Conservation (phyloP, 2,329 filamentous ascomycete species). For the Aphanoascus verrucosus region DNA sequence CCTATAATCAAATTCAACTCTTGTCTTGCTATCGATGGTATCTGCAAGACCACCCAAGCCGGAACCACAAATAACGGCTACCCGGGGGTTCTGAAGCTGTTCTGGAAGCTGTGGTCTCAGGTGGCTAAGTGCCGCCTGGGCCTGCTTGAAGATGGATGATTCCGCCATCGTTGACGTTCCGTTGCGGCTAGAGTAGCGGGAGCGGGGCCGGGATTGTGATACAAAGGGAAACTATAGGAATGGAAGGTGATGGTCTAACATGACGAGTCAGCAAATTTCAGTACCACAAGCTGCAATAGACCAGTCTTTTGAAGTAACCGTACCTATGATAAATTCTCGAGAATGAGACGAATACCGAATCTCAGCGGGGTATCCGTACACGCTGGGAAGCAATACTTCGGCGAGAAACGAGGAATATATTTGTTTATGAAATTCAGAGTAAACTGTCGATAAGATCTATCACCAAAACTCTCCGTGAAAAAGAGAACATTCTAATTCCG, state of each 20-base stretch:
- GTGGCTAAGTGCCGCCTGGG: constrained; percentile 42
- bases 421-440: neutral
- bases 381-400: neutral
- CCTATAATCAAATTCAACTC: constrained; percentile 45
- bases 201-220: no score
- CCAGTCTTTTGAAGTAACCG: no score
- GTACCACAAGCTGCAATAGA: no score
- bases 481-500: no score
- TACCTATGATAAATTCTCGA: no score
- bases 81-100: constrained; percentile 42
- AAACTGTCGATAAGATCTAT: neutral
- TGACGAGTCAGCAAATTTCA: no score
- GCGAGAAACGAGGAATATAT: neutral
- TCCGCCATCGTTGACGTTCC: constrained; percentile 8
- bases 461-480: neutral
- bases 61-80: constrained; percentile 56
- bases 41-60: constrained; percentile 52
- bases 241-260: neutral
- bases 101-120: constrained; percentile 42
- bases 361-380: neutral
- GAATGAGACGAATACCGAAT: no score
- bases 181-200: neutral
- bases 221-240: neutral
- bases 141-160: constrained; percentile 17
- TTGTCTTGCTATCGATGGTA: constrained; percentile 30